A percentile compares a stretch with the other conserved stretches of the same genome.
phyloP scores from a whole-genome alignment of 2,329 filamentous ascomycete species.

The Penicillium oxalicum region DNA sequence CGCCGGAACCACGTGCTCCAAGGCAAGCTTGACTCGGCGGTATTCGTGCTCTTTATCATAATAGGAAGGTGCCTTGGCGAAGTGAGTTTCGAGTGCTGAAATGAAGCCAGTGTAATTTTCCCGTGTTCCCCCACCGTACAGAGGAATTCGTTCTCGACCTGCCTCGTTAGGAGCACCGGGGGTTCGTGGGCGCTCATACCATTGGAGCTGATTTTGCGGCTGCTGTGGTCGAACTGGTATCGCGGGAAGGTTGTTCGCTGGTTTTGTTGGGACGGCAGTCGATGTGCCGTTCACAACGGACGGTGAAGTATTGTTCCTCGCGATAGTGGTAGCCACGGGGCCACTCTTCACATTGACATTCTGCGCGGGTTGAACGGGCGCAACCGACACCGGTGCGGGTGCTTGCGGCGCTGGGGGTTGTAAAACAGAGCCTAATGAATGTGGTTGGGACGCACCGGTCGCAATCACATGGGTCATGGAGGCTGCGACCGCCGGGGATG shows the following conservation, averaged over 20 bases:
- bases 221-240: neutral
- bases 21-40: neutral
- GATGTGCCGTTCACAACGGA: too few relatives aligned
- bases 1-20: neutral
- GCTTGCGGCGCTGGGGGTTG: neutral
- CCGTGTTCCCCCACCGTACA: neutral
- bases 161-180: neutral
- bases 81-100: conserved; percentile 1
- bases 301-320: too few relatives aligned
- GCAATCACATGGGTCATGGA: too few relatives aligned
- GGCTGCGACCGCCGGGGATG: too few relatives aligned
- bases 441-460: neutral
- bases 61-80: neutral
- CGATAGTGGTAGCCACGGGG: too few relatives aligned
- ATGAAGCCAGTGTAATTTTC: conserved; percentile 1
- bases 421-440: neutral
- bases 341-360: neutral
- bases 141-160: neutral
- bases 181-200: neutral
- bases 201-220: neutral
- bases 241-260: neutral
- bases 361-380: neutral
- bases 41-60: neutral
- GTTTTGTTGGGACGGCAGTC: neutral
- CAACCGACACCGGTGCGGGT: neutral